These are phyloP conservation scores for Eucalyptus camaldulensis DNA, from an alignment of 345 rosid species.

Conservation along the genomic window DNA sequence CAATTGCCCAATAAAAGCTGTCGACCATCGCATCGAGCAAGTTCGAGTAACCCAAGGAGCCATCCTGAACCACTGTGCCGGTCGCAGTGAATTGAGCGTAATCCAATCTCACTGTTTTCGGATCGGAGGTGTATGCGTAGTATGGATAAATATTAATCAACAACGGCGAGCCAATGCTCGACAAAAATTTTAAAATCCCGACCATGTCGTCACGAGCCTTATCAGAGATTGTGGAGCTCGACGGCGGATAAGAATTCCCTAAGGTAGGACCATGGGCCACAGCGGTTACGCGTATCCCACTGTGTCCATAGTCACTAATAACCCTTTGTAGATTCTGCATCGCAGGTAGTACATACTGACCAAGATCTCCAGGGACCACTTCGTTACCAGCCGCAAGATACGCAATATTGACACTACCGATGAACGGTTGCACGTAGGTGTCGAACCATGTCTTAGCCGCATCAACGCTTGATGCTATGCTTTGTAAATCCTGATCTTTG, in stretches of 20 bases:
- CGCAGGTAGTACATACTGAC: background rate
- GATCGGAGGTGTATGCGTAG: background rate
- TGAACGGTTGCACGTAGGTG: background rate
- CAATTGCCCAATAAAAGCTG: background rate
- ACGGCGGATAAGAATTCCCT: background rate
- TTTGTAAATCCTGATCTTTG: background rate
- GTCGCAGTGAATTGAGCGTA: background rate
- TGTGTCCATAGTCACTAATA: background rate
- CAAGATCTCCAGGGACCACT: background rate
- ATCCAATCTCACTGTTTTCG: background rate
- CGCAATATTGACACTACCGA: background rate
- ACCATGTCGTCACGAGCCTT: background rate
- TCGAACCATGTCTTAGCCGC: background rate
- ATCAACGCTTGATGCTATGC: background rate
- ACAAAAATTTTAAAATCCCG: background rate
- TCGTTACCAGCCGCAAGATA: background rate
- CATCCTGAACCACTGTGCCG: background rate
- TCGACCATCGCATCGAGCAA: slow-evolving; percentile 2
- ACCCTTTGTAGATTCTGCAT: background rate
- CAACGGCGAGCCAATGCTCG: background rate
- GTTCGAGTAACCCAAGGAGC: background rate
- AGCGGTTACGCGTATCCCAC: background rate
- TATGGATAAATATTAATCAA: background rate
- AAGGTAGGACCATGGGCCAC: background rate
- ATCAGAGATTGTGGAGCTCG: background rate